Conservation (phyloP, 495 filamentous ascomycete genomes). For the Pyronema domesticum region DNA sequence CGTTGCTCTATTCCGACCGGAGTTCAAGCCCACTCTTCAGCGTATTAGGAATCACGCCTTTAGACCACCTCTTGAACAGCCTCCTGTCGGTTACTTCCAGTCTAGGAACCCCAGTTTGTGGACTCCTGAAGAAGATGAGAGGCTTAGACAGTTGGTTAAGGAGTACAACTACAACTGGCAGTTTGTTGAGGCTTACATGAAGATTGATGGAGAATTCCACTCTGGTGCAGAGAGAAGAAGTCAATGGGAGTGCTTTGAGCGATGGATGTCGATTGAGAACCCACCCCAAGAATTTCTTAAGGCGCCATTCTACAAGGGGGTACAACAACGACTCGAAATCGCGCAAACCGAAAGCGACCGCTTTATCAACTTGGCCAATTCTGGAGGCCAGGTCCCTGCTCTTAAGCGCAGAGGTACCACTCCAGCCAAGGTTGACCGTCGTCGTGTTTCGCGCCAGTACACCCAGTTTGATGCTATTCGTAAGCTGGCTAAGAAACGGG, state of each 20-base stretch:
- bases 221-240: slow-evolving; percentile 79
- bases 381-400: slow-evolving; percentile 7
- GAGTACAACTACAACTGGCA: slow-evolving; percentile 97
- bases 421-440: slow-evolving; percentile 53
- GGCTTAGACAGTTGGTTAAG: slow-evolving; percentile 63
- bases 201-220: slow-evolving; percentile 52
- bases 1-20: slow-evolving; percentile 73
- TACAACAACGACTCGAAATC: slow-evolving; percentile 23
- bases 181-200: slow-evolving; percentile 63
- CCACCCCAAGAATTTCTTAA: slow-evolving; percentile 81
- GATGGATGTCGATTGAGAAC: slow-evolving; percentile 81
- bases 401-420: slow-evolving; percentile 20
- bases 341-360: slow-evolving; percentile 13
- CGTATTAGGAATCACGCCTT: slow-evolving; percentile 89
- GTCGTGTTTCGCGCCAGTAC: slow-evolving; percentile 67
- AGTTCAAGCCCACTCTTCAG: slow-evolving; percentile 78
- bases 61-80: slow-evolving; percentile 88
- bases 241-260: slow-evolving; percentile 97
- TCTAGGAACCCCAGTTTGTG: slow-evolving; percentile 70
- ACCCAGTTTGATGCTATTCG: slow-evolving; percentile 85
- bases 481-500: slow-evolving; percentile 84
- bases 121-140: slow-evolving; percentile 76
- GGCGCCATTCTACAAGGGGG: slow-evolving; percentile 60
- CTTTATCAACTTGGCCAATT: slow-evolving; percentile 10
- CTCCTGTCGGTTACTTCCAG: slow-evolving; percentile 76